phyloP scores from a whole-genome alignment of 768 basidiomycete species.

The Boletus subparvulus region DNA sequence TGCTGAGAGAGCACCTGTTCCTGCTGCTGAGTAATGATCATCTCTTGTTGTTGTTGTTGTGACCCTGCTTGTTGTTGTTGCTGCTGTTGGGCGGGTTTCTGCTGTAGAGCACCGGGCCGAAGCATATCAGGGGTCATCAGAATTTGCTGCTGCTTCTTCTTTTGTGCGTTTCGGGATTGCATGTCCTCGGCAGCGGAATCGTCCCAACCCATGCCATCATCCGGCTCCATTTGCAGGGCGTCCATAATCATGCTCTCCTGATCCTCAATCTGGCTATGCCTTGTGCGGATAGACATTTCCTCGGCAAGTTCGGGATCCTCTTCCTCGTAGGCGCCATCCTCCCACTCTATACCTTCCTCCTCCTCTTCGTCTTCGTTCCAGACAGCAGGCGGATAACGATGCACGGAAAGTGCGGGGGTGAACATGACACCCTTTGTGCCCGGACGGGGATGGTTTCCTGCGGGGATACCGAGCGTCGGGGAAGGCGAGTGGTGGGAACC shows the following conservation, averaged over 20 bases:
- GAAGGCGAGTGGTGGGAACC: constrained; percentile 52
- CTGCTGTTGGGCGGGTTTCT: constrained; percentile 17
- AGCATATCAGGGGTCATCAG: constrained; percentile 34
- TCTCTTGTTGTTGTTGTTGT: constrained; percentile 30
- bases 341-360: constrained; percentile 52
- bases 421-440: constrained; percentile 64
- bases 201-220: constrained; percentile 90
- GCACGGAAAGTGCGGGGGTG: constrained; percentile 61
- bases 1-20: constrained; percentile 29
- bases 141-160: constrained; percentile 22
- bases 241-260: constrained; percentile 32
- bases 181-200: constrained; percentile 59
- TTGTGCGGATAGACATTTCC: constrained; percentile 46
- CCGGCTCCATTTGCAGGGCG: constrained; percentile 56
- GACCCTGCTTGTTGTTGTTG: constrained; percentile 3
- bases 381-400: constrained; percentile 78
- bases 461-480: constrained; percentile 39
- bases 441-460: constrained; percentile 22
- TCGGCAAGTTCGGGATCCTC: constrained; percentile 64
- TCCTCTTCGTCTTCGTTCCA: constrained; percentile 77
- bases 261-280: constrained; percentile 37
- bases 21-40: constrained; percentile 33
- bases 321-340: constrained; percentile 69
- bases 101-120: constrained; percentile 35
- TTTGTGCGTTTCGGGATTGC: constrained; percentile 35